Base-by-base conservation (phyloP, 306 rosid species). In the Malus orientalis region DNA sequence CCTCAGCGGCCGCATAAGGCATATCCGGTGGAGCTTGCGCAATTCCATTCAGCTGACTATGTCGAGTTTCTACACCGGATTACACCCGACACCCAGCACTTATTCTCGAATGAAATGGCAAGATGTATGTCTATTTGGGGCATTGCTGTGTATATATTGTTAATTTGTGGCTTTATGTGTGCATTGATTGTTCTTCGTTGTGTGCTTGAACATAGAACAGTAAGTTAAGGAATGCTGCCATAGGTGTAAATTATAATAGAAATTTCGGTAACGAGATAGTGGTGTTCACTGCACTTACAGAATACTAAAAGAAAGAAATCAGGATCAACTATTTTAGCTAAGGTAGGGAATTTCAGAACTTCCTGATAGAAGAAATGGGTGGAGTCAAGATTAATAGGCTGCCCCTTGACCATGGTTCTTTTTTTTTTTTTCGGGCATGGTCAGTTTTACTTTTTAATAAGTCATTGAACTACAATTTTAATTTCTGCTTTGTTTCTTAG, bases 21-120 rank as follows among this genome's bases (percentile, higher is more conserved):
- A 12, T 95, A 95, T 85, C 99, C 99, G 4, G 96, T 91, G 74
- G 99, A 95, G 89, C 99, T 95, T 82, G 99, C 99, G 75, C 99
- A 95, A 80, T 95, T 95, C 84, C 99, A 95, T 87, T 92, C 97
- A 0, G 81, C 93, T 69, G 99, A 95, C 63, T 92, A 95, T 80
- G 99, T 95, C 25, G 95, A 91, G 78, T 95, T 95, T 87, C 85
- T 95, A 71, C 96, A 95, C 85, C 89, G 99, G 86, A 95, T 90
- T 74, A 89, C 91, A 1, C 97, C 99, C 4, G 97, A 92, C 78
- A 85, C 92, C 71, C 97, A 90, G 79, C 92, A 89, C 83, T 71
- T 92, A 85, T 95, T 90, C 85, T 82, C 88, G 18, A 87, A 78
- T 79, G 99, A 92, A 60, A 78, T 95, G 81, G 86, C 81, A 10